Evolutionary conservation across 2,329 filamentous ascomycete species (phyloP).

Genomic region (Thelonectria blattea): DNA sequence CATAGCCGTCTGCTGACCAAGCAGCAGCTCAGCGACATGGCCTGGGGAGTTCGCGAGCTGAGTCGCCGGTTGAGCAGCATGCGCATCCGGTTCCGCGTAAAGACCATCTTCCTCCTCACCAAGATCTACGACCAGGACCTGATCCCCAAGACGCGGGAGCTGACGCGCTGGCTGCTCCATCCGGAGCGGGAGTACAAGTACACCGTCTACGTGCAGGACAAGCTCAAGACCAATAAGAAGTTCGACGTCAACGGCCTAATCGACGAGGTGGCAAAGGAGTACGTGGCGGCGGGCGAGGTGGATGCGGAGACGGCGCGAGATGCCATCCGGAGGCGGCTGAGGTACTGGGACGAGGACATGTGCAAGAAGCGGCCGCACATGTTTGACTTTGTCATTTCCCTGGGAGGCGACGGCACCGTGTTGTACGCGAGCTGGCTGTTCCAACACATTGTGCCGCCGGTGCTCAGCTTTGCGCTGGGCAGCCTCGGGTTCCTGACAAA

Average conservation of each 20-base stretch:
- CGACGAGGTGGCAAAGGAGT: conserved; percentile 59
- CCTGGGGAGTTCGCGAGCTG: conserved; percentile 90
- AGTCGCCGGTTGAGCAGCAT: conserved; percentile 86
- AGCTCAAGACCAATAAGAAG: conserved; percentile 69
- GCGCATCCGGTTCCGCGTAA: conserved; percentile 80
- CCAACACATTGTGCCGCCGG: conserved; percentile 91
- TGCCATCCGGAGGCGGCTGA: conserved; percentile 60
- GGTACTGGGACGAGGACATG: conserved; percentile 84
- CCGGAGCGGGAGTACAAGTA: conserved; percentile 71
- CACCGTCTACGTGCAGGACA: conserved; percentile 83
- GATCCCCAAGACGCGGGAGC: conserved; percentile 76
- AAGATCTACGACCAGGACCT: conserved; percentile 89
- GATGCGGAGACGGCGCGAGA: conserved; percentile 43
- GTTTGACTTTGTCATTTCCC: conserved; percentile 92
- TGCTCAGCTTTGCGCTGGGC: conserved; percentile 88
- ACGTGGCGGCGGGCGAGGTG: conserved; percentile 45
- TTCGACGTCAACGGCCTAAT: conserved; percentile 78
- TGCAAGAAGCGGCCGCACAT: conserved; percentile 79
- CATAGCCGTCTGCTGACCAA: conserved; percentile 86
- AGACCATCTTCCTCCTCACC: conserved; percentile 84
- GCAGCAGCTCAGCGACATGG: conserved; percentile 95
- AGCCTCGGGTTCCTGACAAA: conserved; percentile 96
- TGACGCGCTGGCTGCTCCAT: conserved; percentile 81
- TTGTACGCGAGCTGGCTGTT: conserved; percentile 97
- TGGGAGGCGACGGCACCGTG: conserved; percentile 96